These are phyloP conservation scores for Oryza nivara DNA, from an alignment of 176 grass and related monocot species.

Conservation along the genomic window DNA sequence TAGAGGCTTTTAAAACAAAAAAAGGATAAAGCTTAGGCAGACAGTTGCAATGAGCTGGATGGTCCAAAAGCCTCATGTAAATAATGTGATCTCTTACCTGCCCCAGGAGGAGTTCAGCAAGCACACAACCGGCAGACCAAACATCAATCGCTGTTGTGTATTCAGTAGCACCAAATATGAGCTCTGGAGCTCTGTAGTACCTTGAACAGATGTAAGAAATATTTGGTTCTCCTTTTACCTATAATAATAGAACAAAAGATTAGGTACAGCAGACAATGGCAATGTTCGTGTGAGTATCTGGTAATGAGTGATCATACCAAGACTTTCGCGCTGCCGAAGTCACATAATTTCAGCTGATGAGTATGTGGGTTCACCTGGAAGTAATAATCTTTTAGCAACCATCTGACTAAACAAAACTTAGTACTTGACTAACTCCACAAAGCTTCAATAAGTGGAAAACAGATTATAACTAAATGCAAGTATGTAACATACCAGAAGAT, in stretches of 20 bases:
- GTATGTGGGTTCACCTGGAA: conserved; percentile 93
- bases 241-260: conserved; percentile 24
- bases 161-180: conserved; percentile 97
- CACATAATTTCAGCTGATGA: conserved; percentile 91
- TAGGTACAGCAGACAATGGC: neutral
- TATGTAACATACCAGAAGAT: conserved; percentile 69
- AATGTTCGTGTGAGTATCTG: neutral
- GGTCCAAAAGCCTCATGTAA: conserved; percentile 22
- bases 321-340: conserved; percentile 97
- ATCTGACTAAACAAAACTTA: conserved; percentile 9
- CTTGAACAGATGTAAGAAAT: conserved; percentile 98
- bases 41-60: conserved; percentile 9
- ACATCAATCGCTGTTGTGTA: conserved; percentile 92
- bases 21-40: neutral
- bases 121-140: conserved; percentile 94
- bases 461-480: conserved; percentile 21
- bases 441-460: neutral
- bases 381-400: conserved; percentile 32
- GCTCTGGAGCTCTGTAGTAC: conserved; percentile 96
- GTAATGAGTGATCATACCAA: conserved; percentile 58
- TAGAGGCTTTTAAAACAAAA: conserved; percentile 64
- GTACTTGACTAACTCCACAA: conserved; percentile 15
- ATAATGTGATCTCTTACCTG: conserved; percentile 50
- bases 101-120: conserved; percentile 86
- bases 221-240: conserved; percentile 97